Evolutionary conservation across 352 stramenopile species (phyloP).

Genomic region (Phytophthora tentaculata): DNA sequence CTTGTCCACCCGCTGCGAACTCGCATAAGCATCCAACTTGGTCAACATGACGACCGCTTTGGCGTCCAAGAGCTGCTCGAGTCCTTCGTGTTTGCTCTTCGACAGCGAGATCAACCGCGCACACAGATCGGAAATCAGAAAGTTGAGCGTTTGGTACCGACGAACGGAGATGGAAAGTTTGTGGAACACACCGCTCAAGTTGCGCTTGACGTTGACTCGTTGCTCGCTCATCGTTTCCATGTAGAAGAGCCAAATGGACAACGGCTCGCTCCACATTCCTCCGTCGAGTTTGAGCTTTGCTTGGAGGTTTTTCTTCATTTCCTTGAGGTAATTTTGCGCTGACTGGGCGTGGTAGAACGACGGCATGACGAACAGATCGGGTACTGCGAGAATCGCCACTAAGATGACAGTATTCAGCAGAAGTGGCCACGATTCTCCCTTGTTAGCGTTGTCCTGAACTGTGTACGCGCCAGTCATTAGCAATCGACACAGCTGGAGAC

Average conservation of each 20-base stretch:
- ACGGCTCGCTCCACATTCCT: slow-evolving; percentile 77
- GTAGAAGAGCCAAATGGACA: slow-evolving; percentile 80
- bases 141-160: slow-evolving; percentile 79
- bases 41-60: slow-evolving; percentile 57
- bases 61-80: slow-evolving; percentile 48
- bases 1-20: slow-evolving; percentile 59
- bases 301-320: slow-evolving; percentile 80
- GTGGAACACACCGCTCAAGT: slow-evolving; percentile 50
- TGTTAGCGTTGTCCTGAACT: slow-evolving; percentile 33
- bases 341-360: slow-evolving; percentile 82
- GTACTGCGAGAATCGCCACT: slow-evolving; percentile 65
- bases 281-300: slow-evolving; percentile 72
- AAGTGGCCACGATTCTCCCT: slow-evolving; percentile 42
- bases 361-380: slow-evolving; percentile 77
- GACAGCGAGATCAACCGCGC: slow-evolving; percentile 61
- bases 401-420: slow-evolving; percentile 73
- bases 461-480: slow-evolving; percentile 69
- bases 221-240: slow-evolving; percentile 58
- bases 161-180: slow-evolving; percentile 67
- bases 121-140: slow-evolving; percentile 81
- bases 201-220: slow-evolving; percentile 45
- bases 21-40: slow-evolving; percentile 68
- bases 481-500: slow-evolving; percentile 74
- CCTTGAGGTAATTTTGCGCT: slow-evolving; percentile 64
- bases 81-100: slow-evolving; percentile 45